Conservation (phyloP, 495 filamentous ascomycete species). For the Tuber calosporum region DNA sequence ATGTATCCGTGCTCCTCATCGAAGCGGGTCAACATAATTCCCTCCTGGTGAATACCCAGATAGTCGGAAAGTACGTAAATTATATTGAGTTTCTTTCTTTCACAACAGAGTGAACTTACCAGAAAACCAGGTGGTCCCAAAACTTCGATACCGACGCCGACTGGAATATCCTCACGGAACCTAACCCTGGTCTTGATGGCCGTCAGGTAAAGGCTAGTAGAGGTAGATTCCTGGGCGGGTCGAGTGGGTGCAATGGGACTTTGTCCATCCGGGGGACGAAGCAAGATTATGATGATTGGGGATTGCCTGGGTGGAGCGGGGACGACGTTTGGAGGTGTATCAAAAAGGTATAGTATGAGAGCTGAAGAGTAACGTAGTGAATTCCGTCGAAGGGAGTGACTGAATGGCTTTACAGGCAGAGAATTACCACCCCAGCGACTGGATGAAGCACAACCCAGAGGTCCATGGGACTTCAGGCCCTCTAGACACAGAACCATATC, state of each 20-base stretch:
- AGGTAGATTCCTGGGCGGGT: slow-evolving; percentile 56
- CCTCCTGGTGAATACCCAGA: background rate
- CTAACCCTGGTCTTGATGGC: slow-evolving; percentile 50
- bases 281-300: slow-evolving; percentile 59
- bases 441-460: slow-evolving; percentile 43
- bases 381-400: background rate
- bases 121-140: slow-evolving; percentile 18
- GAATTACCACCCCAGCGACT: slow-evolving; percentile 45
- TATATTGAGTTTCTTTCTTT: background rate
- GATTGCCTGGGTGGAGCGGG: slow-evolving; percentile 50
- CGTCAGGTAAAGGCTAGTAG: slow-evolving; percentile 55
- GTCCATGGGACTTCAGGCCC: slow-evolving; percentile 47
- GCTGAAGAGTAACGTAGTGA: background rate
- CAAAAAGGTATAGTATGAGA: slow-evolving; percentile 44
- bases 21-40: slow-evolving; percentile 8
- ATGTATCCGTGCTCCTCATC: slow-evolving; percentile 8
- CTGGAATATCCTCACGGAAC: slow-evolving; percentile 53
- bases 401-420: slow-evolving; percentile 42
- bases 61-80: background rate
- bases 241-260: slow-evolving; percentile 56
- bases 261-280: slow-evolving; percentile 56
- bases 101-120: background rate
- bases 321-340: slow-evolving; percentile 51
- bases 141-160: slow-evolving; percentile 51
- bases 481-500: slow-evolving; percentile 48